These are phyloP conservation scores for Xylaria cubensis DNA, from an alignment of 495 filamentous ascomycete genomes.

Conservation along the genomic window DNA sequence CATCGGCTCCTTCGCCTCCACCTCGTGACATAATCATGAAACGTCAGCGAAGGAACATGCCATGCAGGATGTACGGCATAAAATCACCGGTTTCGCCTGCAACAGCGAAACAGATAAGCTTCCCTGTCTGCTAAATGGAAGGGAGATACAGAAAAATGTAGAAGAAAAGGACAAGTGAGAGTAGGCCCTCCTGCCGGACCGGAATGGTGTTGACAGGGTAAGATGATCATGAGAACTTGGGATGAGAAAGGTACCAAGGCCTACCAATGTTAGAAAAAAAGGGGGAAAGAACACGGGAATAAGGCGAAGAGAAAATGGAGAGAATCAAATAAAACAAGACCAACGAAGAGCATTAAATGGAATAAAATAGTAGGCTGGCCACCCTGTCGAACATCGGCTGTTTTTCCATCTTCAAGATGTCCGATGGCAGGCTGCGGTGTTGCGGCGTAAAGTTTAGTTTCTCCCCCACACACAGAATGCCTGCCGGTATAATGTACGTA, in stretches of 20 bases:
- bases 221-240: background rate
- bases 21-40: slow-evolving; percentile 12
- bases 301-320: background rate
- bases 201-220: background rate
- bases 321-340: background rate
- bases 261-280: background rate
- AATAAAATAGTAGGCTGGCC: slow-evolving; percentile 3
- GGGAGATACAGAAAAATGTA: background rate
- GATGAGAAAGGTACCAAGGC: background rate
- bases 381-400: background rate
- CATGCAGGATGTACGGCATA: slow-evolving; percentile 6
- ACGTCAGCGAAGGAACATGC: slow-evolving; percentile 1
- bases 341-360: background rate
- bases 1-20: slow-evolving; percentile 6
- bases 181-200: background rate
- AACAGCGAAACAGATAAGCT: background rate
- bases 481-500: slow-evolving; percentile 10
- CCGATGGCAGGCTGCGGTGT: background rate
- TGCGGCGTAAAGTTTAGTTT: slow-evolving; percentile 1
- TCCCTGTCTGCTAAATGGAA: background rate
- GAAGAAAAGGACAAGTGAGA: background rate
- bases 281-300: background rate
- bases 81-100: background rate
- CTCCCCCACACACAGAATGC: slow-evolving; percentile 6
- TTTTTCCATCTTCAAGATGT: background rate